A percentile compares a stretch with the other conserved stretches of the same genome.
Evolutionary conservation across 306 rosid species (phyloP).

Genomic region (Erythrophleum fordii): DNA sequence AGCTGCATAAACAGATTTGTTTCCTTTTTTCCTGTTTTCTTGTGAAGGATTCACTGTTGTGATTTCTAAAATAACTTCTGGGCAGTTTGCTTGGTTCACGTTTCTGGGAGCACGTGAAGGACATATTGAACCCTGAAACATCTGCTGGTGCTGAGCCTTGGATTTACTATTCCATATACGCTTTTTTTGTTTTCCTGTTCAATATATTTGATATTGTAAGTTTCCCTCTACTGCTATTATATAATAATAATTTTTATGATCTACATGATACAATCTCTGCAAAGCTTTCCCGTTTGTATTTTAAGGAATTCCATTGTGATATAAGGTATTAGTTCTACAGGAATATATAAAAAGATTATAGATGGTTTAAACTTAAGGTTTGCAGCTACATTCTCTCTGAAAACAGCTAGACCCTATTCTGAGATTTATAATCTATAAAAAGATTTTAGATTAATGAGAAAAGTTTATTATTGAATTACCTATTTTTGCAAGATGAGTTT

Average conservation of each 20-base stretch:
- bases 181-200: conserved; percentile 90
- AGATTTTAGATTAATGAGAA: too few species aligned
- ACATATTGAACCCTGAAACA: conserved; percentile 88
- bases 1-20: not conserved
- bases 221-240: conserved; percentile 39
- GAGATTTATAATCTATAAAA: conserved; percentile 2
- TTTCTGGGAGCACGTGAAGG: conserved; percentile 89
- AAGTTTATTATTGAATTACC: not conserved
- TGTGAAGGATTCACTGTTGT: conserved; percentile 17
- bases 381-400: conserved; percentile 15
- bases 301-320: too few species aligned
- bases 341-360: too few species aligned
- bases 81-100: conserved; percentile 83
- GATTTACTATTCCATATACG: conserved; percentile 91
- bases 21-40: conserved; percentile 22
- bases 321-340: conserved; percentile 27
- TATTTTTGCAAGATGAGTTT: not conserved
- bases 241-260: not conserved
- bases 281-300: too few species aligned
- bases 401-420: conserved; percentile 28
- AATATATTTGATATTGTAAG: conserved; percentile 98
- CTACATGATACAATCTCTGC: conserved; percentile 22
- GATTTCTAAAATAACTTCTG: conserved; percentile 39
- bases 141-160: conserved; percentile 92
- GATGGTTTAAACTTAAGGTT: not conserved